Evolutionary conservation across 345 rosid genomes (phyloP).

Genomic region (Raphanus raphanistrum): DNA sequence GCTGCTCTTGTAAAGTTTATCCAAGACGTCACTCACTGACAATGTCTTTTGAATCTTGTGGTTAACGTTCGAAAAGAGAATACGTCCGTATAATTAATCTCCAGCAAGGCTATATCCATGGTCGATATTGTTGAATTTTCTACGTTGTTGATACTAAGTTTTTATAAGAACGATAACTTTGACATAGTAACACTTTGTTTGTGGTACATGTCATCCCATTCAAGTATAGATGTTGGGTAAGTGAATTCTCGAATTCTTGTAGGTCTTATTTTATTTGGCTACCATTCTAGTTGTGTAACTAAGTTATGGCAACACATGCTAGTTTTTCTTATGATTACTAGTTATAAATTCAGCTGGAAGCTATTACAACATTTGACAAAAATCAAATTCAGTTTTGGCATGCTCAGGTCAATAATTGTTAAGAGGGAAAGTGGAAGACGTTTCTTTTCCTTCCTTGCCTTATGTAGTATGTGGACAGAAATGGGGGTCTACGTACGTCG

Average conservation of each 20-base stretch:
- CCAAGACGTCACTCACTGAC: conserved; percentile 9
- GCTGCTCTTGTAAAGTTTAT: conserved; percentile 16
- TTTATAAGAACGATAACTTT: background rate
- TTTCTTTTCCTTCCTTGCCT: no score
- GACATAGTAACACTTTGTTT: background rate
- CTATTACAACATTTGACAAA: background rate
- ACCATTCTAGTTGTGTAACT: background rate
- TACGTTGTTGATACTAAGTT: background rate
- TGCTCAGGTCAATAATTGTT: background rate
- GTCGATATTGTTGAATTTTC: background rate
- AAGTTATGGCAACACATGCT: background rate
- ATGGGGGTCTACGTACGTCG: background rate
- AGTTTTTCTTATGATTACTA: background rate
- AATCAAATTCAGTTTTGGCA: background rate
- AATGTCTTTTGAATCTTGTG: no score
- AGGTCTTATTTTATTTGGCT: background rate
- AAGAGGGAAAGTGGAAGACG: background rate
- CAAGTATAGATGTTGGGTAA: no score
- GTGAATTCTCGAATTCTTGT: background rate
- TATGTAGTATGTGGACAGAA: background rate
- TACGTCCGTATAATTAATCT: no score
- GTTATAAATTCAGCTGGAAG: background rate
- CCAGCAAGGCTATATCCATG: background rate
- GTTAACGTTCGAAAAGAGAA: no score
- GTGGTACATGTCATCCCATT: background rate